Percentiles rank a stretch among this genome's conserved stretches.
These are phyloP conservation scores for Ophiostoma sp. DNA, from an alignment of 2,329 filamentous ascomycete species.

Conservation along the genomic window DNA sequence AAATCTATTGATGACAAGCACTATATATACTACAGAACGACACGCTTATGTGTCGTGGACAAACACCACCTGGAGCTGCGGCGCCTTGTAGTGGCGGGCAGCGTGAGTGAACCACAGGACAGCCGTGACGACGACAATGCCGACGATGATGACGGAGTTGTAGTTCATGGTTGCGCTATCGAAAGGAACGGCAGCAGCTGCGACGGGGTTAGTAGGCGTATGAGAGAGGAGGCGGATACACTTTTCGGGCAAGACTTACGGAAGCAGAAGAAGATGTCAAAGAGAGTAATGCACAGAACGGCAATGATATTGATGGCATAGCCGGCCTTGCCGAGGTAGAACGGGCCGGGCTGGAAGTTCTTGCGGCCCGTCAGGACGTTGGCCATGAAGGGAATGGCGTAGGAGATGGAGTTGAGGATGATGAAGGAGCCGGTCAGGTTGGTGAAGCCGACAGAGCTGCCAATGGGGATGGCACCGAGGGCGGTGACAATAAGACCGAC, in stretches of 20 bases:
- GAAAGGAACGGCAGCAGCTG: slow-evolving; percentile 17
- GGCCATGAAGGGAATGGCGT: slow-evolving; percentile 45
- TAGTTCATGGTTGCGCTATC: slow-evolving; percentile 43
- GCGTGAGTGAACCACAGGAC: slow-evolving; percentile 43
- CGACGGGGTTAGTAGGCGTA: not conserved
- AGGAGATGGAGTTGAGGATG: slow-evolving; percentile 51
- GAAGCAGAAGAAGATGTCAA: slow-evolving; percentile 57
- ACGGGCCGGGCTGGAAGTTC: slow-evolving; percentile 48
- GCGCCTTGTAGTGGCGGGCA: slow-evolving; percentile 7
- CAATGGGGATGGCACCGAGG: slow-evolving; percentile 53
- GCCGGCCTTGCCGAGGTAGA: slow-evolving; percentile 49
- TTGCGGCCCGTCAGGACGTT: slow-evolving; percentile 49
- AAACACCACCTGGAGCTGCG: slow-evolving; percentile 9
- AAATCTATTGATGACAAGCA: not conserved
- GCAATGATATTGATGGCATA: slow-evolving; percentile 45
- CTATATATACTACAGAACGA: not conserved
- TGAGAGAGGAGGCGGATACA: not conserved
- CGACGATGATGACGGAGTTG: slow-evolving; percentile 50
- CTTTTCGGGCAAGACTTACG: slow-evolving; percentile 37
- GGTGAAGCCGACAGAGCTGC: slow-evolving; percentile 50
- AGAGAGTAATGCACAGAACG: slow-evolving; percentile 50
- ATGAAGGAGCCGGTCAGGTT: slow-evolving; percentile 56
- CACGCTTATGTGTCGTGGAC: slow-evolving; percentile 13
- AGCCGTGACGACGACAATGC: slow-evolving; percentile 43
- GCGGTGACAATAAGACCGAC: slow-evolving; percentile 48